phyloP scores from a whole-genome alignment of 1,139 yeast genomes.

The Nadsonia starkeyi-henricii region DNA sequence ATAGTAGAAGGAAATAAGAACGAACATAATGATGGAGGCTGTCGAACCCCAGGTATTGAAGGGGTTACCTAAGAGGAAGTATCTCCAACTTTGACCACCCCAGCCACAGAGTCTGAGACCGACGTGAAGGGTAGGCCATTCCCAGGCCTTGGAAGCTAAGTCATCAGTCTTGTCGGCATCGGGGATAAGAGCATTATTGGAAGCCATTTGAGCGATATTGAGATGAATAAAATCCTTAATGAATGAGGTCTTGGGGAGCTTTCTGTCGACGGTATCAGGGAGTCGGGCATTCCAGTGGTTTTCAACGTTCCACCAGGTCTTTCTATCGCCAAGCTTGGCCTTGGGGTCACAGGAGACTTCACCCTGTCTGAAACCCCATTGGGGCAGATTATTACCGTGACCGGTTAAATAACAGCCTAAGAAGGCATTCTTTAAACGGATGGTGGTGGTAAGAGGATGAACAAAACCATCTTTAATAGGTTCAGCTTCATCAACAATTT shows the following conservation, averaged over 20 bases:
- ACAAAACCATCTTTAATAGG: slow-evolving; percentile 42
- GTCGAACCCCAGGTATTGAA: slow-evolving; percentile 91
- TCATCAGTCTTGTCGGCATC: slow-evolving; percentile 85
- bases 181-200: slow-evolving; percentile 91
- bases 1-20: slow-evolving; percentile 39
- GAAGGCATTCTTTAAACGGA: slow-evolving; percentile 56
- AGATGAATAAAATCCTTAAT: slow-evolving; percentile 81
- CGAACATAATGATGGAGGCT: slow-evolving; percentile 50
- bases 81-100: slow-evolving; percentile 69
- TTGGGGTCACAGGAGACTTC: slow-evolving; percentile 78
- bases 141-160: slow-evolving; percentile 88
- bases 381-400: slow-evolving; percentile 68
- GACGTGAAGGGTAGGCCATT: slow-evolving; percentile 90
- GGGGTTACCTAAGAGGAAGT: slow-evolving; percentile 86
- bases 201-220: slow-evolving; percentile 97
- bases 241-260: slow-evolving; percentile 71
- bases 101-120: slow-evolving; percentile 96
- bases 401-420: slow-evolving; percentile 80
- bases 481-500: slow-evolving; percentile 67
- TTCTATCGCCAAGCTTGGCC: slow-evolving; percentile 72
- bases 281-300: slow-evolving; percentile 61
- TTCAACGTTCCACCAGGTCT: slow-evolving; percentile 98
- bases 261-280: slow-evolving; percentile 58
- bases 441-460: slow-evolving; percentile 79
- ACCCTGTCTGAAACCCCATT: slow-evolving; percentile 98